These are phyloP conservation scores for Syncephalastrum contaminatum DNA, from an alignment of 371 early-diverging fungal genomes.

Conservation along the genomic window DNA sequence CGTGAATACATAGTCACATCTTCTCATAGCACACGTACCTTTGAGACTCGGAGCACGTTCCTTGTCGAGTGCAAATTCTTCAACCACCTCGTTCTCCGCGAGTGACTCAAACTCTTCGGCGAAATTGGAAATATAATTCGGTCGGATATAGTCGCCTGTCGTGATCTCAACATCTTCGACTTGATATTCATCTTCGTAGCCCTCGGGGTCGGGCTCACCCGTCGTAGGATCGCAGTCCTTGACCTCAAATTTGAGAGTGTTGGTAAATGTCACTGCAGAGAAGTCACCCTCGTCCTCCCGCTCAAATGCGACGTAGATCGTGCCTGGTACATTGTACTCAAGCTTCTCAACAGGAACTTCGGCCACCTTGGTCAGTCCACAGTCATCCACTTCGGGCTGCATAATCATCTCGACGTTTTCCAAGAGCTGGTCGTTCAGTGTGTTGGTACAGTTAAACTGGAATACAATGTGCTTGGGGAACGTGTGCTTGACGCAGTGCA, in stretches of 20 bases:
- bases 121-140: constrained; percentile 80
- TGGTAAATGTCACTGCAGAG: constrained; percentile 76
- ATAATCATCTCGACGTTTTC: constrained; percentile 90
- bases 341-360: constrained; percentile 71
- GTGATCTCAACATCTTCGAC: constrained; percentile 87
- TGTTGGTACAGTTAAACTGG: constrained; percentile 95
- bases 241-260: constrained; percentile 86
- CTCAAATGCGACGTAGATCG: constrained; percentile 84
- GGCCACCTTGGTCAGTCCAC: constrained; percentile 54
- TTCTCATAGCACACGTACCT: constrained; percentile 28
- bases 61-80: constrained; percentile 79
- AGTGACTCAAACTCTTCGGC: constrained; percentile 75
- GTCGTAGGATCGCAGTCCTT: constrained; percentile 95
- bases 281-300: constrained; percentile 56
- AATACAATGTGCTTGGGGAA: constrained; percentile 90
- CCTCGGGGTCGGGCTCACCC: constrained; percentile 87
- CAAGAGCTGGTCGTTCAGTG: constrained; percentile 87
- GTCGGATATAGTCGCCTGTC: constrained; percentile 87
- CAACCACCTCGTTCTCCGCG: constrained; percentile 72
- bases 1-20: background rate
- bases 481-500: constrained; percentile 90
- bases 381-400: constrained; percentile 72
- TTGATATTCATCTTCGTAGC: constrained; percentile 94
- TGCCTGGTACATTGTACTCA: constrained; percentile 74
- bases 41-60: constrained; percentile 70